Conservation (phyloP, 73 alveolate species). For the Durusdinium trenchii region DNA sequence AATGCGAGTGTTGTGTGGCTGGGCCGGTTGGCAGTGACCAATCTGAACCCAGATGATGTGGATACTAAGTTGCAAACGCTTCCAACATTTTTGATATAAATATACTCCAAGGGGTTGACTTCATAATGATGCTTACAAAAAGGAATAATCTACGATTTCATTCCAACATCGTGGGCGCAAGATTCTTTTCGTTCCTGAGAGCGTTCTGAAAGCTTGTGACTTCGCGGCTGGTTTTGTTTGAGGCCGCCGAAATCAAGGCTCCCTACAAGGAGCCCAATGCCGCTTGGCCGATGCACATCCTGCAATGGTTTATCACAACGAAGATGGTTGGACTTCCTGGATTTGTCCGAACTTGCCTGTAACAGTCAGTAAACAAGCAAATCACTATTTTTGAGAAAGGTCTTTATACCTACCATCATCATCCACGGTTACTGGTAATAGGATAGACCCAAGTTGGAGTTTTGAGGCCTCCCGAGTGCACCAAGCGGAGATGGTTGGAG, state of each 20-base stretch:
- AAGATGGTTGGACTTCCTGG: neutral
- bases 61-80: neutral
- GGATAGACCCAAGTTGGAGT: neutral
- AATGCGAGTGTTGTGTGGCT: neutral
- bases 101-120: neutral
- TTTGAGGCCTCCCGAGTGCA: neutral
- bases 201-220: neutral
- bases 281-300: neutral
- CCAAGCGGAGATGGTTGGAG: neutral
- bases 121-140: neutral
- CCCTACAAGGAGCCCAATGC: constrained; percentile 90
- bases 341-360: neutral
- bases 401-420: neutral
- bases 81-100: neutral
- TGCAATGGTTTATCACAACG: neutral
- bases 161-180: neutral
- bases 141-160: neutral
- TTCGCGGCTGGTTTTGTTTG: too few relatives aligned
- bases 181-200: neutral
- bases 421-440: neutral
- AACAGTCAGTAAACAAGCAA: neutral
- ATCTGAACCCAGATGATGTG: neutral
- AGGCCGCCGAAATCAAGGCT: constrained; percentile 78
- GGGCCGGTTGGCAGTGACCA: neutral
- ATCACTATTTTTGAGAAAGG: neutral